Evolutionary conservation across 305 asterid genomes (phyloP).

Genomic region (Fraxinus nigra): DNA sequence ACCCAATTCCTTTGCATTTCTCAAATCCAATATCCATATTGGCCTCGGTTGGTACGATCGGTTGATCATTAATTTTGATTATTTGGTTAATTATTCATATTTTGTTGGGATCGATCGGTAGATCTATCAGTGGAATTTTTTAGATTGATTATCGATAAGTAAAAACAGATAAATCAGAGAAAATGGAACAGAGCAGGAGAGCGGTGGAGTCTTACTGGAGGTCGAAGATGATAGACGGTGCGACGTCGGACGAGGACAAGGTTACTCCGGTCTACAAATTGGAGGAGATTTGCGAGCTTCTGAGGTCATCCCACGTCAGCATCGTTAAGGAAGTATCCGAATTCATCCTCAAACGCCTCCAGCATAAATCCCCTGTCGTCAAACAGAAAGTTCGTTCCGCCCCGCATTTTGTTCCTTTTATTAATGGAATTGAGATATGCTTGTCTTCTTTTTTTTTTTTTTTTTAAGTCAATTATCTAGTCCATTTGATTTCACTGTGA

Average conservation of each 20-base stretch:
- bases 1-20: conserved; percentile 11
- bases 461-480: background rate
- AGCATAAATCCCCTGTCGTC: conserved; percentile 84
- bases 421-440: background rate
- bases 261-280: conserved; percentile 93
- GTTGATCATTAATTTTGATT: conserved; percentile 6
- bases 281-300: conserved; percentile 90
- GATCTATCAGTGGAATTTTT: background rate
- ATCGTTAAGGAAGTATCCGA: conserved; percentile 92
- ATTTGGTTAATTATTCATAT: background rate
- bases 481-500: background rate
- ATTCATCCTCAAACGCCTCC: conserved; percentile 88
- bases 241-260: conserved; percentile 93
- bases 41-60: conserved; percentile 11
- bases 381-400: conserved; percentile 63
- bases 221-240: conserved; percentile 77
- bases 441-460: background rate
- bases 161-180: background rate
- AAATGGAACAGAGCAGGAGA: conserved; percentile 95
- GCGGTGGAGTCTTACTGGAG: conserved; percentile 99
- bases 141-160: background rate
- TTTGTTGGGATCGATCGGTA: conserved; percentile 18
- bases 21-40: conserved; percentile 1
- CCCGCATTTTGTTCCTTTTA: background rate
- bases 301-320: conserved; percentile 69